Base-by-base conservation (phyloP, 2,329 filamentous ascomycete genomes). In the Botrytis tulipae region DNA sequence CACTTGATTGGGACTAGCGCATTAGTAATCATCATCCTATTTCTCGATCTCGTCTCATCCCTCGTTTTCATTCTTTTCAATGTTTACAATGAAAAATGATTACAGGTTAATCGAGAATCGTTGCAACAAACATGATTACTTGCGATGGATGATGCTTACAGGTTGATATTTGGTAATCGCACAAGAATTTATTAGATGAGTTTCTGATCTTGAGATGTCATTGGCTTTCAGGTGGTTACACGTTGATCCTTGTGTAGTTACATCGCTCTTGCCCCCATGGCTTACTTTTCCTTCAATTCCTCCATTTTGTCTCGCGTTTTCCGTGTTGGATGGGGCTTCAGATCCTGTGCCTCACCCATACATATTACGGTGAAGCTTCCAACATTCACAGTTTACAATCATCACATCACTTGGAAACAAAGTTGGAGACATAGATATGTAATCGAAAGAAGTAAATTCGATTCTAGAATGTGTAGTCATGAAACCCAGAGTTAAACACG, bases 381-480 rank as follows among this genome's bases (percentile, higher is more conserved):
- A 25, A 42, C 4, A 54, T 68, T 54, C 9, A 42, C 37, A 18
- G 14, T 3, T n/a, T 25, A 29, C 10, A 25, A 29, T 67, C 20
- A 35, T 54, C 35, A 51, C 12, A 40, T 42, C 48, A 57, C 46
- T 6, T 20, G 35, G 40, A 32, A 68, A 9, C 25, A 57, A 68
- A 5, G 18, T 57, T 9, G 12, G 48, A 42, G 4, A 42, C 25
- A 57, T 29, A 32, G 16, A 16, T 22, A 32, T 57, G 25, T 16
- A 54, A 68, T 68, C 48, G 35, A 69, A 32, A 16, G n/a, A 42
- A 69, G 35, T 32, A 44, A 42, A 25, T 57, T 57, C 48, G 37
- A 42, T 59, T 42, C 48, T 69, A 25, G n/a, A 44, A 69, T 57
- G n/a, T 42, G 25, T 69, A 57, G 66, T 57, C 48, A 69, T 69